A percentile compares a stretch with the other conserved stretches of the same genome.
These are phyloP conservation scores for Ceratobasidium sp. DNA, from an alignment of 1,284 basidiomycete genomes.

Conservation along the genomic window DNA sequence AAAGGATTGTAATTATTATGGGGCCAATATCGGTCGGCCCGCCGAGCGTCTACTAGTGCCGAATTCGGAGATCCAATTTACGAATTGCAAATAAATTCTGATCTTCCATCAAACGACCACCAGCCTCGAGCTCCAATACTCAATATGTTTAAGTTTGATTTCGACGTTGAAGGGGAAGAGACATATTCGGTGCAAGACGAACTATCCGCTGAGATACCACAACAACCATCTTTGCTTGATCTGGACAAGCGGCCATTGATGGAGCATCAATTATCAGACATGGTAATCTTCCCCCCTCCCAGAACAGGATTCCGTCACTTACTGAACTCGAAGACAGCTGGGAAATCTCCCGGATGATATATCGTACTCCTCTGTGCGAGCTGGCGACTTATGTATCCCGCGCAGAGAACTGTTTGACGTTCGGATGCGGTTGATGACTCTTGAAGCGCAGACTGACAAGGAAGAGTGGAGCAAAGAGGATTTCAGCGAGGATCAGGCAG, in stretches of 20 bases:
- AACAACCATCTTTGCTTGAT: background rate
- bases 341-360: conserved; percentile 56
- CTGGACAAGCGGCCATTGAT: conserved; percentile 7
- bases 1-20: background rate
- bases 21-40: background rate
- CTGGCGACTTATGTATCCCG: conserved; percentile 63
- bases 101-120: conserved; percentile 44
- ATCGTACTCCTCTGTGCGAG: conserved; percentile 53
- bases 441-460: conserved; percentile 36
- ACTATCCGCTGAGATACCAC: background rate
- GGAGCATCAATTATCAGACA: conserved; percentile 4
- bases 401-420: conserved; percentile 94
- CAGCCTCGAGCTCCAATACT: conserved; percentile 1
- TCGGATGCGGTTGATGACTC: conserved; percentile 86
- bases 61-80: background rate
- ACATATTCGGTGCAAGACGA: background rate
- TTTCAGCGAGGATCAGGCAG: conserved; percentile 33
- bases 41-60: background rate
- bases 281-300: background rate
- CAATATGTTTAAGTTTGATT: conserved; percentile 61
- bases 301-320: background rate
- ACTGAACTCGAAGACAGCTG: conserved; percentile 50
- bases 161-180: conserved; percentile 55
- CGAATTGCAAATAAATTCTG: conserved; percentile 36
- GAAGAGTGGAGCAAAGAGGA: conserved; percentile 37